These are phyloP conservation scores for Hanseniaspora meyeri DNA, from an alignment of 805 yeast species.

Conservation along the genomic window DNA sequence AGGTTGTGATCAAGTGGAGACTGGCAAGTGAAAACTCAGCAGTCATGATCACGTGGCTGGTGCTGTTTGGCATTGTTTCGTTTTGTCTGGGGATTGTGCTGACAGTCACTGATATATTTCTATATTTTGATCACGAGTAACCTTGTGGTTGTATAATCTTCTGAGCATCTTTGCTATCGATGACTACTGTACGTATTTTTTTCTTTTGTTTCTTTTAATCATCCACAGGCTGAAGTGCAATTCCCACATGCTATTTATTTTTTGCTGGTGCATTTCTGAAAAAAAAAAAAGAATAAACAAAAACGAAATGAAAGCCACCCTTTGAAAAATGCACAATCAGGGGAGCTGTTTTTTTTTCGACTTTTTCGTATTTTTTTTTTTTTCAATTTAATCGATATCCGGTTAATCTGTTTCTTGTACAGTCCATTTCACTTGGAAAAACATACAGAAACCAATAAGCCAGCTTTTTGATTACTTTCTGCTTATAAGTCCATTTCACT, in stretches of 20 bases:
- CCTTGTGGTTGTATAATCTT: too few relatives aligned
- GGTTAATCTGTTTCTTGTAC: neutral
- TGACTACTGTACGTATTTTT: neutral
- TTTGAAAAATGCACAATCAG: neutral
- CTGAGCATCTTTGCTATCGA: neutral
- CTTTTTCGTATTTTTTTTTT: neutral
- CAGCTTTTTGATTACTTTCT: too few relatives aligned
- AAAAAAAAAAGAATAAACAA: neutral
- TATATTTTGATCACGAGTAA: constrained; percentile 6
- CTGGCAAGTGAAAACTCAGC: constrained; percentile 12
- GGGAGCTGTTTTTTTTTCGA: too few relatives aligned
- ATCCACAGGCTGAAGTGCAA: too few relatives aligned
- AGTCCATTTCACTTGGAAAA: too few relatives aligned
- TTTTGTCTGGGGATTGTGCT: constrained; percentile 13
- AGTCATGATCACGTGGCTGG: constrained; percentile 12
- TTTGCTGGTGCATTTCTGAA: too few relatives aligned
- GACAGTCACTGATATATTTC: constrained; percentile 14
- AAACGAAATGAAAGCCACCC: neutral
- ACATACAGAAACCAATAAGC: too few relatives aligned
- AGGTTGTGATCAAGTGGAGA: constrained; percentile 15
- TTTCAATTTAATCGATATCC: neutral
- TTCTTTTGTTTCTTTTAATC: neutral
- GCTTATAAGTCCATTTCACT: neutral
- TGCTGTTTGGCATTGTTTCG: constrained; percentile 13
- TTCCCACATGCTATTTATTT: too few relatives aligned